phyloP scores from a whole-genome alignment of 1,284 basidiomycete species.

The Marasmius oreades region DNA sequence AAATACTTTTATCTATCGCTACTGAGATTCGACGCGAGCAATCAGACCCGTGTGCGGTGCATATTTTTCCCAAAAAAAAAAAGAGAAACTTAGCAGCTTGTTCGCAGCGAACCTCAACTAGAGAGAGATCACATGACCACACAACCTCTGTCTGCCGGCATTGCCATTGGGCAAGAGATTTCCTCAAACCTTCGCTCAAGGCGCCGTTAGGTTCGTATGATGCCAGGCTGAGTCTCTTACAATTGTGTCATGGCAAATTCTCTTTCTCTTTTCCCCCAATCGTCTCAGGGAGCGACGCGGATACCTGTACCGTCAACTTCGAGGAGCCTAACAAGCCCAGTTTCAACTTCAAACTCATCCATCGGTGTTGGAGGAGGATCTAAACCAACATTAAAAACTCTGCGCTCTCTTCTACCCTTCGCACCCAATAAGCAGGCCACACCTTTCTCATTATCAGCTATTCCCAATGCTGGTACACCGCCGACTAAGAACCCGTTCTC shows the following conservation, averaged over 20 bases:
- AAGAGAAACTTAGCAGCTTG: too few species aligned
- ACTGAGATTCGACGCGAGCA: too few species aligned
- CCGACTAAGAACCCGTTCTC: conserved; percentile 3
- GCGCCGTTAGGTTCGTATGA: neutral
- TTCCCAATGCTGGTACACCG: neutral
- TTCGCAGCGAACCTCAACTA: too few species aligned
- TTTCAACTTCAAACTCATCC: conserved; percentile 1
- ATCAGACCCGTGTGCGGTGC: too few species aligned
- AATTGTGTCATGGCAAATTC: neutral
- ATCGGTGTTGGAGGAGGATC: neutral
- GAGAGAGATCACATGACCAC: too few species aligned
- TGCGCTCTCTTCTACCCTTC: neutral
- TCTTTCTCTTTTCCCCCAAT: neutral
- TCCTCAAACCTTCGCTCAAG: too few species aligned
- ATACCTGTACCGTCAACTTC: neutral
- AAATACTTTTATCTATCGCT: too few species aligned
- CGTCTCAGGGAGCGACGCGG: neutral
- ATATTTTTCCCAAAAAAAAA: too few species aligned
- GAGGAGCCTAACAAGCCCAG: neutral
- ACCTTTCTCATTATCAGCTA: neutral
- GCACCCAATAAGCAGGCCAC: neutral
- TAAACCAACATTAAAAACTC: neutral
- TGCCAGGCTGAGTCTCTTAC: neutral
- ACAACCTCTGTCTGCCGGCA: too few species aligned
- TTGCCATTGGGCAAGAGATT: too few species aligned